Conservation (phyloP, 1,284 basidiomycete genomes). For the Ceratobasidium sp. region DNA sequence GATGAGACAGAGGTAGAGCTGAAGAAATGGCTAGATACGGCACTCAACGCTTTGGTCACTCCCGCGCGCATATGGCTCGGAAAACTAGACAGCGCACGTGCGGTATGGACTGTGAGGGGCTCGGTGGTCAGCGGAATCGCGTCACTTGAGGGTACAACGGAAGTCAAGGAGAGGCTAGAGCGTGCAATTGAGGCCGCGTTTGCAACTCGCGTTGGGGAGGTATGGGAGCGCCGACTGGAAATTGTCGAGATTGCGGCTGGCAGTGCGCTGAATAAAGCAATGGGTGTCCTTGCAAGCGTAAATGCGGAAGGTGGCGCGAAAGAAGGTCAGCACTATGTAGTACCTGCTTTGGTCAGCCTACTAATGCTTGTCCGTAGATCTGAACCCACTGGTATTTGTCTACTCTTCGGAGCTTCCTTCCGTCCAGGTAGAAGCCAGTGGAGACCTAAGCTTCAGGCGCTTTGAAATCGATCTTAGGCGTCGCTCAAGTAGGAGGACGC, state of each 20-base stretch:
- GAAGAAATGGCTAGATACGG: conserved; percentile 68
- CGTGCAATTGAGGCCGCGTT: conserved; percentile 63
- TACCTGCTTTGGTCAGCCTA: not conserved
- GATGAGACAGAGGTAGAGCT: conserved; percentile 60
- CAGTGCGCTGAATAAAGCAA: conserved; percentile 21
- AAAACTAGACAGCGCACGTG: conserved; percentile 65
- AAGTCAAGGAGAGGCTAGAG: conserved; percentile 57
- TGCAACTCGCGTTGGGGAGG: conserved; percentile 40
- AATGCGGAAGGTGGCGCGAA: conserved; percentile 17
- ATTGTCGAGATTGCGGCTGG: conserved; percentile 39
- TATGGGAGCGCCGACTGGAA: conserved; percentile 43
- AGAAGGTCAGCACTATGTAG: conserved; percentile 12
- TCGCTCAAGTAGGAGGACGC: conserved; percentile 69
- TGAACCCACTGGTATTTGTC: conserved; percentile 62
- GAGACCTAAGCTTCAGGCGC: conserved; percentile 58
- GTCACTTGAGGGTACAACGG: conserved; percentile 61
- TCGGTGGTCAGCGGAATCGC: conserved; percentile 60
- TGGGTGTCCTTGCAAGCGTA: not conserved
- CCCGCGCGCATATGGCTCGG: conserved; percentile 67
- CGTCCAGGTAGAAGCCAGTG: conserved; percentile 61
- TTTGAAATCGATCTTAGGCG: conserved; percentile 62
- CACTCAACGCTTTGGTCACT: conserved; percentile 59
- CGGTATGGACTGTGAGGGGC: conserved; percentile 63
- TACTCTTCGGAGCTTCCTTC: conserved; percentile 63
- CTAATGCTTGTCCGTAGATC: conserved; percentile 55